Evolutionary conservation across 2,329 filamentous ascomycete species (phyloP).

Genomic region (Periglandula ipomoeae): DNA sequence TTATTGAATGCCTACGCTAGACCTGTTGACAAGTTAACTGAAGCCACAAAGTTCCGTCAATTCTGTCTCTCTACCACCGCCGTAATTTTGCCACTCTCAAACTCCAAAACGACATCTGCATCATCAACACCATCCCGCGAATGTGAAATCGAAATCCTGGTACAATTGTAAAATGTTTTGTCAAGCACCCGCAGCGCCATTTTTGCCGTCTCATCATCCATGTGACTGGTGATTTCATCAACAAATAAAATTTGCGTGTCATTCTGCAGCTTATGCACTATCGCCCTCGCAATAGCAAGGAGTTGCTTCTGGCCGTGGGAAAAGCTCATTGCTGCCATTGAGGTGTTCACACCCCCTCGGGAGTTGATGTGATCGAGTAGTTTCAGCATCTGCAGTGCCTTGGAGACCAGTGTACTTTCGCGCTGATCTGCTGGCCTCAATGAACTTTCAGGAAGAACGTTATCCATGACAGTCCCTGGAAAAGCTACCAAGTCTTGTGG

Average conservation of each 20-base stretch:
- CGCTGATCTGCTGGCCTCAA: too few relatives aligned
- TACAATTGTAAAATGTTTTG: neutral
- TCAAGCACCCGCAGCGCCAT: neutral
- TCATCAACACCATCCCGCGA: neutral
- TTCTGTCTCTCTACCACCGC: neutral
- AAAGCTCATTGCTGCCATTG: conserved; percentile 7
- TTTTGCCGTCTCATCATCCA: conserved; percentile 6
- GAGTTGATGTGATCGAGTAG: conserved; percentile 7
- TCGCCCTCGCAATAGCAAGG: conserved; percentile 8
- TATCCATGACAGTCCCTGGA: neutral
- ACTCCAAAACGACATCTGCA: neutral
- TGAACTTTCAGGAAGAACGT: neutral
- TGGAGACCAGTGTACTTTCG: too few relatives aligned
- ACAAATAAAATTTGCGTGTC: conserved; percentile 1
- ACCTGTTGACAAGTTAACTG: too few relatives aligned
- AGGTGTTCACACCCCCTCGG: conserved; percentile 7
- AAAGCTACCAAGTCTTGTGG: neutral
- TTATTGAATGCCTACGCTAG: too few relatives aligned
- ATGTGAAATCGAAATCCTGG: neutral
- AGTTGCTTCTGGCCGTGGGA: conserved; percentile 13
- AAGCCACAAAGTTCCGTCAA: too few relatives aligned
- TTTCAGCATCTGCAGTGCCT: neutral
- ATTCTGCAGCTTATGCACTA: conserved; percentile 2
- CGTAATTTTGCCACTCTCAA: neutral
- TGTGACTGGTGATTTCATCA: conserved; percentile 7